Percentiles rank a stretch among this genome's conserved stretches.
These are phyloP conservation scores for Erodium moschatum DNA, from an alignment of 441 rosid genomes.

Conservation along the genomic window DNA sequence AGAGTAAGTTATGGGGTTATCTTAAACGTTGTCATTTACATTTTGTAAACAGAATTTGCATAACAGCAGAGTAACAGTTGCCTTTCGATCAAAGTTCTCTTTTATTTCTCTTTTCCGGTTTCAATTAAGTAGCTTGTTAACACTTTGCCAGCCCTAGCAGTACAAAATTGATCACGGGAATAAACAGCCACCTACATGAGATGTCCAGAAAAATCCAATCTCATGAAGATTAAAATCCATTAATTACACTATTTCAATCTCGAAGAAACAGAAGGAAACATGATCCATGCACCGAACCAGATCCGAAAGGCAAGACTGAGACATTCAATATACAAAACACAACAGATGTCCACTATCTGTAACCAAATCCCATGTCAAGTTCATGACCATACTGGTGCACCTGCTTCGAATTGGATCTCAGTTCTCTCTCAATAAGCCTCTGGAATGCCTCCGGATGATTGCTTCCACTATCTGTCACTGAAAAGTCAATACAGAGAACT, in stretches of 20 bases:
- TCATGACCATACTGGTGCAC: constrained; percentile 41
- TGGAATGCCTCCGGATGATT: constrained; percentile 65
- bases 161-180: background rate
- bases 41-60: too few relatives aligned
- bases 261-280: constrained; percentile 20
- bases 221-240: constrained; percentile 21
- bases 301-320: constrained; percentile 20
- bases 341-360: constrained; percentile 34
- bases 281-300: constrained; percentile 8
- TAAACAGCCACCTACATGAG: background rate
- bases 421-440: constrained; percentile 70
- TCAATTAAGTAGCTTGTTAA: too few relatives aligned
- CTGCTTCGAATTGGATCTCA: constrained; percentile 54
- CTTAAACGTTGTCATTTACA: too few relatives aligned
- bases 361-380: constrained; percentile 65
- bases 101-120: too few relatives aligned
- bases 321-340: constrained; percentile 21
- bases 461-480: constrained; percentile 47
- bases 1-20: too few relatives aligned
- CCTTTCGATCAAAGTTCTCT: too few relatives aligned
- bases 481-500: constrained; percentile 14
- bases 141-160: background rate
- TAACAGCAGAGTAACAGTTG: too few relatives aligned
- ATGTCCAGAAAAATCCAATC: constrained; percentile 13
- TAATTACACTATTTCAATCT: constrained; percentile 23